Evolutionary conservation across 2,329 filamentous ascomycete species (phyloP).

Genomic region (Aspergillus puulaauensis): DNA sequence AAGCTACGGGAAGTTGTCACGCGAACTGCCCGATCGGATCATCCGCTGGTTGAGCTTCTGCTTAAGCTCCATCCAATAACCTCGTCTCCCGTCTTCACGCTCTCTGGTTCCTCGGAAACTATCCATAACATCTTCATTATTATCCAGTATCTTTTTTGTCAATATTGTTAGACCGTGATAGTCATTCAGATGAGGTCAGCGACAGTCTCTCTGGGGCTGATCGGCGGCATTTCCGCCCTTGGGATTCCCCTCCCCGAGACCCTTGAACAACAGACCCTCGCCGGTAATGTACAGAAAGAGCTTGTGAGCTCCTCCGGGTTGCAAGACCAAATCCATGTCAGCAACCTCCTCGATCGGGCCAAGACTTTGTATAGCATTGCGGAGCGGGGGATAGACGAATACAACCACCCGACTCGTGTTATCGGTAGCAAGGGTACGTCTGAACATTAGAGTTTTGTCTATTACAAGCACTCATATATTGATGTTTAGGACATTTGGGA

Average conservation of each 20-base stretch:
- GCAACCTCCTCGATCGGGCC: slow-evolving; percentile 59
- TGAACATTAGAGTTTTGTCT: neutral
- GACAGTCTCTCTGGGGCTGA: slow-evolving; percentile 7
- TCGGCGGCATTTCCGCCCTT: slow-evolving; percentile 10
- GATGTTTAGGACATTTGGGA: slow-evolving; percentile 54
- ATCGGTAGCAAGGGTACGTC: slow-evolving; percentile 63
- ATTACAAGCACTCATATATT: neutral
- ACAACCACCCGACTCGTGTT: slow-evolving; percentile 68
- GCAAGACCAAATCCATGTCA: slow-evolving; percentile 52
- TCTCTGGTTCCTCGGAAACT: neutral
- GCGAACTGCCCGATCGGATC: neutral
- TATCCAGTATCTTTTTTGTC: neutral
- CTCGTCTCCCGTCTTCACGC: neutral
- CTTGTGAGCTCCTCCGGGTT: slow-evolving; percentile 49
- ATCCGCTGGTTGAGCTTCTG: neutral
- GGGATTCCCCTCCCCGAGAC: slow-evolving; percentile 3
- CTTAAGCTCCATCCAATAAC: neutral
- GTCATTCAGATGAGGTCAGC: slow-evolving; percentile 2
- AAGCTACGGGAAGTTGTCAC: neutral
- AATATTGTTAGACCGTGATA: neutral
- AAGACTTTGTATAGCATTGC: slow-evolving; percentile 64
- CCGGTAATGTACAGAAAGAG: neutral
- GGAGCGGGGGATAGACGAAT: slow-evolving; percentile 58
- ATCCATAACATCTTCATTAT: neutral
- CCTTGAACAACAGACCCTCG: slow-evolving; percentile 1